Evolutionary conservation across 139 green algal species (phyloP).

Genomic region (Chlorella vulgaris): DNA sequence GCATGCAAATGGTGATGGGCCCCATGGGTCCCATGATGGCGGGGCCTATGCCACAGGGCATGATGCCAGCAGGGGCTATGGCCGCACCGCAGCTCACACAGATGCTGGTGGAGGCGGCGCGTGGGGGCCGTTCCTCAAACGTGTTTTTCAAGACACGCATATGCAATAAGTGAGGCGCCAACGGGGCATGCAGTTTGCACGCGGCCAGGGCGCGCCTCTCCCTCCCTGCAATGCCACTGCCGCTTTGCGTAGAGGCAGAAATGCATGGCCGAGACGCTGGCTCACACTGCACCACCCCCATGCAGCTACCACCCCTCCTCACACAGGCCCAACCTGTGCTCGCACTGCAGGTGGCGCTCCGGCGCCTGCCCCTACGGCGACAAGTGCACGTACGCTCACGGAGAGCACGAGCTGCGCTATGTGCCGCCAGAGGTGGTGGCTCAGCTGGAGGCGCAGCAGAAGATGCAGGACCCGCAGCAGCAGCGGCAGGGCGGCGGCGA

Average conservation of each 20-base stretch:
- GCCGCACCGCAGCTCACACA: conserved; percentile 35
- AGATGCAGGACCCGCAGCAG: conserved; percentile 17
- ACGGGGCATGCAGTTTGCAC: too few species aligned
- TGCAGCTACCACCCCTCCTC: too few species aligned
- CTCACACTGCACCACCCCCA: too few species aligned
- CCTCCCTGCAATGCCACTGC: not conserved
- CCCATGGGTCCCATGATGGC: conserved; percentile 34
- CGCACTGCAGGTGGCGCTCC: conserved; percentile 39
- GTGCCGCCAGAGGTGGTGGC: conserved; percentile 40
- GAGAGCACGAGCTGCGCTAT: conserved; percentile 46
- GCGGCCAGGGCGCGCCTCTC: not conserved
- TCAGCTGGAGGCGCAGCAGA: conserved; percentile 40
- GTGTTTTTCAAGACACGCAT: conserved; percentile 63
- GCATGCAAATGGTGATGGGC: conserved; percentile 24
- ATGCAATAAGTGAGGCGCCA: conserved; percentile 51
- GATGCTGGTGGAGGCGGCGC: conserved; percentile 25
- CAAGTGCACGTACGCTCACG: conserved; percentile 59
- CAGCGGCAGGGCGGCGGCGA: not conserved
- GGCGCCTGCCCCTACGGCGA: conserved; percentile 55
- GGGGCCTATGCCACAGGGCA: conserved; percentile 14
- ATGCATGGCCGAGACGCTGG: too few species aligned
- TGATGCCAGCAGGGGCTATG: conserved; percentile 31
- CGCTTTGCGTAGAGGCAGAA: too few species aligned
- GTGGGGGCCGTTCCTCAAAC: conserved; percentile 28
- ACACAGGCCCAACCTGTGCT: too few species aligned